These are phyloP conservation scores for Stagonosporopsis cucurbitacearum DNA, from an alignment of 2,329 filamentous ascomycete genomes.

Conservation along the genomic window DNA sequence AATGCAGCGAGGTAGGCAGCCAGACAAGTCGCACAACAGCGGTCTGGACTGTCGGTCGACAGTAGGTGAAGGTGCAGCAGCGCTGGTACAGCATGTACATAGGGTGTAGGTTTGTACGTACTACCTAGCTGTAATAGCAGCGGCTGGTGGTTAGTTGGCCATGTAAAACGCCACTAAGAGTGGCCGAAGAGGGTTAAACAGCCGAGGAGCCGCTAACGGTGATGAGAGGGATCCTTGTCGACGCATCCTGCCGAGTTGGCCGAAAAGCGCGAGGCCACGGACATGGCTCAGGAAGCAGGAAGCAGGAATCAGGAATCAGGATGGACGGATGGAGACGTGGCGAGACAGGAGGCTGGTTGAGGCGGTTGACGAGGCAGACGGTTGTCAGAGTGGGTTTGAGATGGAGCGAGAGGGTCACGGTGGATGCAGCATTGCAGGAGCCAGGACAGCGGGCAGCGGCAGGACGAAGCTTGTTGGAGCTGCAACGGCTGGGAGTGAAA, in stretches of 20 bases:
- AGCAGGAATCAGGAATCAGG: too few species aligned
- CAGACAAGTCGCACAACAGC: too few species aligned
- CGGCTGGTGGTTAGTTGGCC: constrained; percentile 25
- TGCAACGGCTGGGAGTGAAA: constrained; percentile 14
- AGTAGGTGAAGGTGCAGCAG: constrained; percentile 1
- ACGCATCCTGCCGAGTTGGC: constrained; percentile 41
- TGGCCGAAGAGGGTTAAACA: constrained; percentile 31
- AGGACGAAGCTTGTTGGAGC: constrained; percentile 2
- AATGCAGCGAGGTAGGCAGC: too few species aligned
- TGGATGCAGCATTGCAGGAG: background rate
- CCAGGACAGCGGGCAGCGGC: background rate
- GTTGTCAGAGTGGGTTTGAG: constrained; percentile 9
- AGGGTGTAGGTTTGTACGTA: too few species aligned
- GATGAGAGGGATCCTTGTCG: constrained; percentile 17
- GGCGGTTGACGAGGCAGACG: constrained; percentile 7
- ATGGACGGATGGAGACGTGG: constrained; percentile 4
- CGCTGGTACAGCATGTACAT: constrained; percentile 23
- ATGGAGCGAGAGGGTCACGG: background rate
- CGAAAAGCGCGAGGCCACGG: constrained; percentile 24
- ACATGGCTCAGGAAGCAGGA: constrained; percentile 6
- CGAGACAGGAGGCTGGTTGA: constrained; percentile 12
- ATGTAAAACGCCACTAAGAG: constrained; percentile 29
- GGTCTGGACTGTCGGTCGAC: constrained; percentile 4
- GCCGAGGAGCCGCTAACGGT: constrained; percentile 33
- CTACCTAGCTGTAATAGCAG: too few species aligned